Evolutionary conservation across 1,139 yeast species (phyloP).

Genomic region (Zygosaccharomyces pseudobailii): DNA sequence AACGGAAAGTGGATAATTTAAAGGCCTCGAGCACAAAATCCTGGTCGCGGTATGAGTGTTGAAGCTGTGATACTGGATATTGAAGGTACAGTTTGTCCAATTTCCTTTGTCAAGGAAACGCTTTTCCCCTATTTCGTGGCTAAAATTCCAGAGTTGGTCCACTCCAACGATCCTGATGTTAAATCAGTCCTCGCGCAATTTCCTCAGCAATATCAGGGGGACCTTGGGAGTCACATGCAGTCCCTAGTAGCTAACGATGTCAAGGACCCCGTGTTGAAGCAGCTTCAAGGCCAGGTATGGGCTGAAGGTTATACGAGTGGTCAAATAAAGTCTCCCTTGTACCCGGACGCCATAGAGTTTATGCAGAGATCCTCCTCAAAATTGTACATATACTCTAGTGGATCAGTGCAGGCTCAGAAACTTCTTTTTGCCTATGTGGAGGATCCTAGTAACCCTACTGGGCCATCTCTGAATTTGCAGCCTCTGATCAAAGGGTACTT

Average conservation of each 20-base stretch:
- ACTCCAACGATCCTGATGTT: slow-evolving; percentile 8
- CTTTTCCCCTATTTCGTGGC: slow-evolving; percentile 48
- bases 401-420: slow-evolving; percentile 82
- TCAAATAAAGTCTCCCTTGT: slow-evolving; percentile 71
- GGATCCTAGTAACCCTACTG: slow-evolving; percentile 25
- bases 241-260: slow-evolving; percentile 60
- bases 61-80: slow-evolving; percentile 49
- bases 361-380: slow-evolving; percentile 38
- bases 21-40: no score
- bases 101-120: slow-evolving; percentile 73
- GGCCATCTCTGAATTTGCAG: slow-evolving; percentile 46
- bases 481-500: slow-evolving; percentile 59
- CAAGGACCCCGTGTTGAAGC: slow-evolving; percentile 73
- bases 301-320: slow-evolving; percentile 70
- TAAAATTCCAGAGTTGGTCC: slow-evolving; percentile 25
- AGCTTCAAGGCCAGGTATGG: slow-evolving; percentile 85
- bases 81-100: slow-evolving; percentile 92
- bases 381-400: slow-evolving; percentile 84
- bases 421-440: slow-evolving; percentile 64
- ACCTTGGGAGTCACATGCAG: slow-evolving; percentile 41
- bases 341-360: slow-evolving; percentile 61
- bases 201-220: slow-evolving; percentile 10
- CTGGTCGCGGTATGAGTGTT: not conserved
- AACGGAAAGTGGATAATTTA: not conserved
- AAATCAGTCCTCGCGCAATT: slow-evolving; percentile 19